Conservation (phyloP, 805 yeast species). For the Ogataea sp. region DNA sequence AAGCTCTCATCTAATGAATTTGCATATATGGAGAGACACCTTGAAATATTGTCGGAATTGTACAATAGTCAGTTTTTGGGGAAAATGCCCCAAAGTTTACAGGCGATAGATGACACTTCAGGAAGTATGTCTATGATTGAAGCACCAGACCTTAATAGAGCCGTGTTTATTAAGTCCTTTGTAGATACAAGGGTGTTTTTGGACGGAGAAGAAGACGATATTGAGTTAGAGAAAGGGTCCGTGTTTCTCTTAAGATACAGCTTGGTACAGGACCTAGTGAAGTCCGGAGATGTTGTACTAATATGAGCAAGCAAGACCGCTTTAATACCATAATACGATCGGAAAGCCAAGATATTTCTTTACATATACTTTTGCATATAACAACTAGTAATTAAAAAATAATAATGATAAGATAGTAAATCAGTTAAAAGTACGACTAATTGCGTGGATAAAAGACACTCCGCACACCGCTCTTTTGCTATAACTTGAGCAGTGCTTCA, state of each 20-base stretch:
- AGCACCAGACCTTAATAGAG: constrained; percentile 64
- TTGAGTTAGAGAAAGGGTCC: constrained; percentile 53
- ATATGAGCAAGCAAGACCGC: too few relatives aligned
- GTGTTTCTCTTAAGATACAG: constrained; percentile 70
- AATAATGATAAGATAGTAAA: too few relatives aligned
- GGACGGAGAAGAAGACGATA: constrained; percentile 49
- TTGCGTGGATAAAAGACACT: too few relatives aligned
- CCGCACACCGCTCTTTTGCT: too few relatives aligned
- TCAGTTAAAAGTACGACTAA: too few relatives aligned
- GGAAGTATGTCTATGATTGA: constrained; percentile 70
- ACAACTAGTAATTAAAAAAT: too few relatives aligned
- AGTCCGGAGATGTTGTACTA: constrained; percentile 33
- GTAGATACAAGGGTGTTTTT: constrained; percentile 29
- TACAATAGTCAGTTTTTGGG: constrained; percentile 61
- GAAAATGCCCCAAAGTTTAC: constrained; percentile 59
- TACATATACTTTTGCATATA: too few relatives aligned
- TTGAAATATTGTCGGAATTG: constrained; percentile 51
- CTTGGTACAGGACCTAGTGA: constrained; percentile 33
- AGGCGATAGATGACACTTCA: constrained; percentile 66
- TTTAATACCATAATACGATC: too few relatives aligned
- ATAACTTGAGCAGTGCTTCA: too few relatives aligned
- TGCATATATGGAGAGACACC: constrained; percentile 62
- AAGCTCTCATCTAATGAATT: constrained; percentile 54
- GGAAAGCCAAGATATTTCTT: too few relatives aligned
- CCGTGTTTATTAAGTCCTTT: constrained; percentile 66